Evolutionary conservation across 768 basidiomycete species (phyloP), one percentile per base, ranked within the genome.

Genomic region (Lepiota subincarnata): DNA sequence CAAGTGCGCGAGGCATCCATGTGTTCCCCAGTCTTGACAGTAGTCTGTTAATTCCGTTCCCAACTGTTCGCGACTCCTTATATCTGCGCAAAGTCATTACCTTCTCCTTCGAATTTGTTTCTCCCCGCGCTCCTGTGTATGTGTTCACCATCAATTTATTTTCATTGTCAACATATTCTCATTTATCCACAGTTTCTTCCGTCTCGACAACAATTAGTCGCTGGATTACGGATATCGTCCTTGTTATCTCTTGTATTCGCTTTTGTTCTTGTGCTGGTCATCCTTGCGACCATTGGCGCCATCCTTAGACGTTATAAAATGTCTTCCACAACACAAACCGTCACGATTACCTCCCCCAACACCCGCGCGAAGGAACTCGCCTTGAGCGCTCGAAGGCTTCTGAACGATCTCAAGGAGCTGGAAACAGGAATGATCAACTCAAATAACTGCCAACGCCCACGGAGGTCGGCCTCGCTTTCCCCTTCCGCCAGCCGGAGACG

Each of bases 191-290:
- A n/a, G 4, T 47, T 24, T 34, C n/a, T 16, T 8, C 31, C 6
- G 14, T 20, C 11, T 45, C 14, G 26, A 11, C 35, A 35, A 48
- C 48, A 36, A 44, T 38, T 45, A 42, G 47, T 26, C 26, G 19
- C 18, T 36, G 28, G 44, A 41, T 20, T 31, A 51, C 52, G 19
- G 70, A 72, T 53, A 63, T 70, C 26, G 62, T 58, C 13, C 46
- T 69, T 36, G 62, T 55, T 20, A 41, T 65, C 53, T 50, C 55
- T 48, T 59, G 56, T 43, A 51, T 60, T 39, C 31, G 43, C 53
- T 35, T 38, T 55, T 41, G 19, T 48, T 48, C 42, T 50, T 51
- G 46, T 52, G 22, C 19, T 19, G 48, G 45, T 53, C 48, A 52
- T 56, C 53, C 22, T 62, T 61, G 57, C 63, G 58, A 52, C 56